Evolutionary conservation across 306 rosid genomes (phyloP), one percentile per base, ranked within the genome.

Genomic region (Cyamopsis tetragonoloba): DNA sequence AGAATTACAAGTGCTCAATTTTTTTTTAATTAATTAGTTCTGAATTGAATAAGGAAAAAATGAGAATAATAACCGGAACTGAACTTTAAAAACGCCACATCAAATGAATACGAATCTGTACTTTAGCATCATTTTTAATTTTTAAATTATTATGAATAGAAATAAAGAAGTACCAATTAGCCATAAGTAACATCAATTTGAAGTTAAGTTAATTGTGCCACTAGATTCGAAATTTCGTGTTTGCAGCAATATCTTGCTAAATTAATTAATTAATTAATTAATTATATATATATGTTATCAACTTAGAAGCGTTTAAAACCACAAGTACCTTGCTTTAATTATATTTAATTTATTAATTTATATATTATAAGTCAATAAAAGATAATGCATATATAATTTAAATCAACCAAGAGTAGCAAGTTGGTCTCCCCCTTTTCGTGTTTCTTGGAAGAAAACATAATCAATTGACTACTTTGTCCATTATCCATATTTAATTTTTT

Each of bases 381-480:
- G 54, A 48, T 20, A 46, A 1, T 1, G 55, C n/a, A n/a, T 0
- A n/a, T 42, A 68, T 73, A 34, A 51, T 51, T 46, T 71, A 62
- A 48, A 73, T 26, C 14, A 44, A 26, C 20, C 24, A 23, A 30
- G 10, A 47, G 10, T 54, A 39, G 60, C 64, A 68, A 69, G 80
- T 73, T 58, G 69, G 47, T 18, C 17, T 0, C 1, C 4, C 38
- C 4, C 50, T 62, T 73, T 74, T 68, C 43, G 41, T 74, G 73
- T 47, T 69, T 62, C 77, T 74, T 55, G 61, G 74, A 68, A 54
- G 34, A 68, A 73, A 28, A 62, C 76, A 73, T 19, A 17, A 55
- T n/a, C 47, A 49, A 44, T 27, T 70, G 22, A 31, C 48, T 44
- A 22, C 15, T 41, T n/a, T 47, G 13, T 14, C 26, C 50, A 19